phyloP scores from a whole-genome alignment of 331 rosid genomes.

The Quercus lobata region DNA sequence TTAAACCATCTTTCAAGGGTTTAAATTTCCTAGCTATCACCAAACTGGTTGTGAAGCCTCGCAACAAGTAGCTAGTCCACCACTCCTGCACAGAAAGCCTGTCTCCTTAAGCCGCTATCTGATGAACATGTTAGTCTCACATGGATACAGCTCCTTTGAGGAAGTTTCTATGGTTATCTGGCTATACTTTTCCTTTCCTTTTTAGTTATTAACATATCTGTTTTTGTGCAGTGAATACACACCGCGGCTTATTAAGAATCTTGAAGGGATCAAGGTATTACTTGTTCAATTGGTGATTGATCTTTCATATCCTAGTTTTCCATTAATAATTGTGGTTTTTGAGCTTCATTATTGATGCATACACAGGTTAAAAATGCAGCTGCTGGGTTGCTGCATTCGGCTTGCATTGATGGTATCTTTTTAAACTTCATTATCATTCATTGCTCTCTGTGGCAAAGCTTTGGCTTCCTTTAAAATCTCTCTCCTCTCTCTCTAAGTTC shows the following conservation, averaged over 20 bases:
- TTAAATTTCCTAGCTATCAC: not conserved
- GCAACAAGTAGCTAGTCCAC: not conserved
- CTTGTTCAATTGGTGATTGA: slow-evolving; percentile 13
- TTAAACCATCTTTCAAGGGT: no score
- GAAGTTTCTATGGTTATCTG: not conserved
- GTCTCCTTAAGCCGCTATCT: not conserved
- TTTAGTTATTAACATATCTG: not conserved
- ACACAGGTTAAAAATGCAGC: slow-evolving; percentile 63
- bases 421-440: slow-evolving; percentile 1
- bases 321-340: slow-evolving; percentile 5
- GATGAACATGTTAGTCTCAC: not conserved
- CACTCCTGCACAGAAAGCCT: not conserved
- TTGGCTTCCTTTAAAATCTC: not conserved
- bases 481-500: slow-evolving; percentile 1
- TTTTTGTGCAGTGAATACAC: slow-evolving; percentile 37
- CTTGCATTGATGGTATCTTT: slow-evolving; percentile 77
- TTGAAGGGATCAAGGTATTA: slow-evolving; percentile 80
- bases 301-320: slow-evolving; percentile 4
- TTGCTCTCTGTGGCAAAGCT: not conserved
- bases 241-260: slow-evolving; percentile 57
- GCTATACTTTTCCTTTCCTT: not conserved
- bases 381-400: slow-evolving; percentile 87
- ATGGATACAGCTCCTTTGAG: not conserved
- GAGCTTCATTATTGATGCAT: slow-evolving; percentile 15
- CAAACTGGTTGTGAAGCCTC: not conserved